These are phyloP conservation scores for Glarea lozoyensis DNA, from an alignment of 495 filamentous ascomycete genomes.

Conservation along the genomic window DNA sequence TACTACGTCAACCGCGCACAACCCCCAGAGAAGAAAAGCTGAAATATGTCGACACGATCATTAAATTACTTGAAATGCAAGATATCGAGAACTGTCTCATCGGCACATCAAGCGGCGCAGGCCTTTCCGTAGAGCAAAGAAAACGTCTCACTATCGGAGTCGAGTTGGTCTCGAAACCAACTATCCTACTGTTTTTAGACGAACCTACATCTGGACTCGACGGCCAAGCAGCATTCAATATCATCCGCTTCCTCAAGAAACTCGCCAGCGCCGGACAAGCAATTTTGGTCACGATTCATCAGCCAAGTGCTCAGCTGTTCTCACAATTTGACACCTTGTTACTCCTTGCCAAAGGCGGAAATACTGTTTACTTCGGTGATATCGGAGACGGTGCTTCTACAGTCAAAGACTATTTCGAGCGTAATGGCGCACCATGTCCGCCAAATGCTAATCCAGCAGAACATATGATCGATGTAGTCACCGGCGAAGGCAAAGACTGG, in stretches of 20 bases:
- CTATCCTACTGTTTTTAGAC: slow-evolving; percentile 60
- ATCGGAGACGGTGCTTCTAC: slow-evolving; percentile 24
- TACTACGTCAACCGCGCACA: slow-evolving; percentile 70
- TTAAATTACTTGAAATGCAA: slow-evolving; percentile 81
- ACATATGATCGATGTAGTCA: slow-evolving; percentile 43
- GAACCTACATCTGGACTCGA: slow-evolving; percentile 65
- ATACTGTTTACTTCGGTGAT: slow-evolving; percentile 46
- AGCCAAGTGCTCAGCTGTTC: slow-evolving; percentile 21
- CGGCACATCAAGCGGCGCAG: slow-evolving; percentile 71
- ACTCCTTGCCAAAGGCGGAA: slow-evolving; percentile 42
- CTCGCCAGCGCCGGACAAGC: slow-evolving; percentile 56
- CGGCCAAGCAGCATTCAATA: slow-evolving; percentile 53
- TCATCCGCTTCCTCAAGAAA: slow-evolving; percentile 55
- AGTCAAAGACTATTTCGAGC: slow-evolving; percentile 37
- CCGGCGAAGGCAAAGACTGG: slow-evolving; percentile 37
- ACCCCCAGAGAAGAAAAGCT: slow-evolving; percentile 67
- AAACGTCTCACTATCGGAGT: slow-evolving; percentile 76
- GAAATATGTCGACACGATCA: slow-evolving; percentile 81
- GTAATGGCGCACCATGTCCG: slow-evolving; percentile 38
- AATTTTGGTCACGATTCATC: slow-evolving; percentile 30
- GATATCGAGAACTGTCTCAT: slow-evolving; percentile 82
- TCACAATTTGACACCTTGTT: slow-evolving; percentile 19
- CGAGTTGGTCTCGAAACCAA: slow-evolving; percentile 59
- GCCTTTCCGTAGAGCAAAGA: slow-evolving; percentile 85
- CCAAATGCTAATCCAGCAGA: slow-evolving; percentile 48